Evolutionary conservation across 805 yeast species (phyloP).

Genomic region (Henningerozyma blattae): DNA sequence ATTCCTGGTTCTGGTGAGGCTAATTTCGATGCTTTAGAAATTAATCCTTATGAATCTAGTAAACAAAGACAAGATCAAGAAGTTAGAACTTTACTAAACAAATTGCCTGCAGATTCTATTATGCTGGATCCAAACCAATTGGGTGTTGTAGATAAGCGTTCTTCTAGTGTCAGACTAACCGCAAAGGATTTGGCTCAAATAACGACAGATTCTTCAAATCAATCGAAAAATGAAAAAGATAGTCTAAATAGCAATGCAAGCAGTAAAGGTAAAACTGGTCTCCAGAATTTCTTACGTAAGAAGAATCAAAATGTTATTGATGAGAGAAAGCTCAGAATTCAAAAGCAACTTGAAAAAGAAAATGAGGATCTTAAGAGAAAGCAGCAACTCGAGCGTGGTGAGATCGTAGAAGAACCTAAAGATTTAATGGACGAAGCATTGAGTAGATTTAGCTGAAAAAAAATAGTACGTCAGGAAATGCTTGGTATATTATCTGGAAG

Average conservation of each 20-base stretch:
- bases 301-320: constrained; percentile 77
- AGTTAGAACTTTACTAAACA: constrained; percentile 74
- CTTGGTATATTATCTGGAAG: too few species aligned
- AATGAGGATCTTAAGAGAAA: constrained; percentile 53
- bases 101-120: constrained; percentile 85
- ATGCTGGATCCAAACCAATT: constrained; percentile 78
- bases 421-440: constrained; percentile 31
- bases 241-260: constrained; percentile 54
- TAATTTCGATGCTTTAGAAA: constrained; percentile 85
- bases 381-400: constrained; percentile 34
- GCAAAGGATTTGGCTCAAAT: constrained; percentile 44
- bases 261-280: constrained; percentile 65
- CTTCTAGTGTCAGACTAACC: constrained; percentile 49
- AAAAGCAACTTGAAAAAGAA: constrained; percentile 62
- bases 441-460: constrained; percentile 26
- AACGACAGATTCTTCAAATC: constrained; percentile 23
- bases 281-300: constrained; percentile 72
- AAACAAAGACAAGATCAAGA: constrained; percentile 91
- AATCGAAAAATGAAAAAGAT: constrained; percentile 30
- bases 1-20: constrained; percentile 98
- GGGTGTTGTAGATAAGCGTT: constrained; percentile 71
- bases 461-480: too few species aligned
- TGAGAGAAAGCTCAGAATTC: constrained; percentile 68
- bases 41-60: constrained; percentile 84
- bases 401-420: constrained; percentile 39